A percentile compares a stretch with the other conserved stretches of the same genome.
phyloP scores from a whole-genome alignment of 768 basidiomycete species.

The Trametes cingulata region DNA sequence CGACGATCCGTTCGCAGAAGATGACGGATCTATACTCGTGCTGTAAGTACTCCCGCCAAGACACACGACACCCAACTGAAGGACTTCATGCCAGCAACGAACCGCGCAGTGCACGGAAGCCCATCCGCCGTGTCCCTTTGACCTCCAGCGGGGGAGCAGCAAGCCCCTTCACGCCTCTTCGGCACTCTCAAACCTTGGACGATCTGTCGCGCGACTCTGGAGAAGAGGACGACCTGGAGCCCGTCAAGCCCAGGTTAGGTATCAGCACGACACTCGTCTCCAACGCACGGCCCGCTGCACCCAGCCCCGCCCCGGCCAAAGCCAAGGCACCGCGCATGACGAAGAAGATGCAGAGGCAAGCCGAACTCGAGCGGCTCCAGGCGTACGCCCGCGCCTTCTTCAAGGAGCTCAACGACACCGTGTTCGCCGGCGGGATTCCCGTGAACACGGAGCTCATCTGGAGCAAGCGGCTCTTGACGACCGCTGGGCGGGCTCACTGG shows the following conservation, averaged over 20 bases:
- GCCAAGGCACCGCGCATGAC: conserved; percentile 26
- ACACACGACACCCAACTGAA: not conserved
- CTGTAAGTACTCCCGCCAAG: conserved; percentile 4
- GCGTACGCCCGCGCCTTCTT: conserved; percentile 63
- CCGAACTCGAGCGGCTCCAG: conserved; percentile 46
- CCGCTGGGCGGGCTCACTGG: conserved; percentile 72
- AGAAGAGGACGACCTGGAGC: not conserved
- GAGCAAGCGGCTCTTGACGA: conserved; percentile 65
- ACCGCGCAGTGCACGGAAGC: conserved; percentile 49
- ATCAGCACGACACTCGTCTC: not conserved
- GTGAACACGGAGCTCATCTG: conserved; percentile 57
- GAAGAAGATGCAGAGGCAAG: conserved; percentile 45
- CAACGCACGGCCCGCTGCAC: not conserved
- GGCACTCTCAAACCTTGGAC: conserved; percentile 6
- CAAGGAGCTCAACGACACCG: conserved; percentile 52
- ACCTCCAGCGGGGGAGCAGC: not conserved
- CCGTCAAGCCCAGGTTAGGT: not conserved
- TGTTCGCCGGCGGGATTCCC: conserved; percentile 60
- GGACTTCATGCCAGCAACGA: conserved; percentile 40
- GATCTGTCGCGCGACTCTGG: not conserved
- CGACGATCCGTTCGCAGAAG: conserved; percentile 15
- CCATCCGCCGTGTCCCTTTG: conserved; percentile 31
- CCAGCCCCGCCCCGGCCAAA: conserved; percentile 4
- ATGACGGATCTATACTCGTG: conserved; percentile 37
- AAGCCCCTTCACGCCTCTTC: conserved; percentile 12